Conservation (phyloP, 2,329 filamentous ascomycete genomes). For the Alternaria incomplexa region DNA sequence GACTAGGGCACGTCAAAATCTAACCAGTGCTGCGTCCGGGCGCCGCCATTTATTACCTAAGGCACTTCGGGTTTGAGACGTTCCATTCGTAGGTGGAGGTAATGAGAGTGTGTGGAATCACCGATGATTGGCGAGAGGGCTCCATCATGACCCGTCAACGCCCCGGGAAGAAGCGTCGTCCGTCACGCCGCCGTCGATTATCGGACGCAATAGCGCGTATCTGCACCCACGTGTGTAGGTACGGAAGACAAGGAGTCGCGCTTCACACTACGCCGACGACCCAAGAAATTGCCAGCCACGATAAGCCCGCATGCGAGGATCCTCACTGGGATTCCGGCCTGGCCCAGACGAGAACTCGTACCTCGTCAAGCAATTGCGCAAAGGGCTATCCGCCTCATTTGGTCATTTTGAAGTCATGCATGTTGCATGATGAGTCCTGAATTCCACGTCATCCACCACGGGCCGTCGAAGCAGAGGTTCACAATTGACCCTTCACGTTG, state of each 20-base stretch:
- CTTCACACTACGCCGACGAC: constrained; percentile 4
- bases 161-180: constrained; percentile 28
- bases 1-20: constrained; percentile 12
- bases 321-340: constrained; percentile 30
- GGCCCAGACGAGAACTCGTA: constrained; percentile 15
- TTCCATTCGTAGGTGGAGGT: constrained; percentile 15
- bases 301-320: constrained; percentile 25
- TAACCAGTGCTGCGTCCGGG: constrained; percentile 12
- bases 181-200: constrained; percentile 22
- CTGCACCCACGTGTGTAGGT: constrained; percentile 22
- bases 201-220: constrained; percentile 17
- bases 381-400: neutral
- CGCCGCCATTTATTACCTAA: constrained; percentile 28
- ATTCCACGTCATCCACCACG: neutral
- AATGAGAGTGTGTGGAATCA: constrained; percentile 15
- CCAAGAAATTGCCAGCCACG: constrained; percentile 20
- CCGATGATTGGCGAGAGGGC: constrained; percentile 15
- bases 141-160: constrained; percentile 13
- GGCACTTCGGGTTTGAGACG: constrained; percentile 19
- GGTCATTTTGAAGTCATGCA: neutral
- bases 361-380: neutral
- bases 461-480: neutral
- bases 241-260: constrained; percentile 12
- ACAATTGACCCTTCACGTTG: neutral
- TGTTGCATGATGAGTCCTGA: neutral